These are phyloP conservation scores for Whalleya microplaca DNA, from an alignment of 2,329 filamentous ascomycete species.

Conservation along the genomic window DNA sequence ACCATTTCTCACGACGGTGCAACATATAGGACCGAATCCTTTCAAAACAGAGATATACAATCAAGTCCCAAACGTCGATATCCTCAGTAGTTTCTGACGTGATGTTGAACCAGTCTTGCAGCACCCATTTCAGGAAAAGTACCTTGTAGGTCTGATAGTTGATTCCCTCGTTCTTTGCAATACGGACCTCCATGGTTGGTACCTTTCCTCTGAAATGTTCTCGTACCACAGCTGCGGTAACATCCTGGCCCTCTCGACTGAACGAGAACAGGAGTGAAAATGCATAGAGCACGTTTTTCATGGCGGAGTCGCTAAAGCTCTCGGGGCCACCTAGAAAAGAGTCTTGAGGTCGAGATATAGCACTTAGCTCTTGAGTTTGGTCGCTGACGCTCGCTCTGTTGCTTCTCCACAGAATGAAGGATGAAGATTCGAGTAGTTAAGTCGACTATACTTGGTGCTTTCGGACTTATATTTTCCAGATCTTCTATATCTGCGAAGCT, in stretches of 20 bases:
- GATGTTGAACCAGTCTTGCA: background rate
- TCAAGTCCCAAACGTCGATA: background rate
- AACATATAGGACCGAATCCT: background rate
- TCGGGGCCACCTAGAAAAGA: background rate
- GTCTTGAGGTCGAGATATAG: background rate
- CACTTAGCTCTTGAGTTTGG: background rate
- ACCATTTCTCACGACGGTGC: background rate
- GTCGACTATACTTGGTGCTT: background rate
- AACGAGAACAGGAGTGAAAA: background rate
- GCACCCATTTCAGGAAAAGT: background rate
- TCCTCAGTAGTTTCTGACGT: background rate
- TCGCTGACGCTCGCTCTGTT: background rate
- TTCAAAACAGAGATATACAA: background rate
- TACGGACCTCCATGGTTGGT: background rate
- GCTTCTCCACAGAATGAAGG: background rate
- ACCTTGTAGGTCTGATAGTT: background rate
- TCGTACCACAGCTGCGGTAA: background rate
- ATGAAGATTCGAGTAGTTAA: background rate
- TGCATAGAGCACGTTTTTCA: background rate
- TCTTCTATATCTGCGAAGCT: background rate
- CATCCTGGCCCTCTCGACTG: background rate
- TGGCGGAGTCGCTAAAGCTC: background rate
- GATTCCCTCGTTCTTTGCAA: background rate
- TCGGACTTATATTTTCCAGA: background rate
- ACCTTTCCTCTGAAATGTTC: background rate